These are phyloP conservation scores for Volvox carteri DNA, from an alignment of 163 green algal species.

Conservation along the genomic window DNA sequence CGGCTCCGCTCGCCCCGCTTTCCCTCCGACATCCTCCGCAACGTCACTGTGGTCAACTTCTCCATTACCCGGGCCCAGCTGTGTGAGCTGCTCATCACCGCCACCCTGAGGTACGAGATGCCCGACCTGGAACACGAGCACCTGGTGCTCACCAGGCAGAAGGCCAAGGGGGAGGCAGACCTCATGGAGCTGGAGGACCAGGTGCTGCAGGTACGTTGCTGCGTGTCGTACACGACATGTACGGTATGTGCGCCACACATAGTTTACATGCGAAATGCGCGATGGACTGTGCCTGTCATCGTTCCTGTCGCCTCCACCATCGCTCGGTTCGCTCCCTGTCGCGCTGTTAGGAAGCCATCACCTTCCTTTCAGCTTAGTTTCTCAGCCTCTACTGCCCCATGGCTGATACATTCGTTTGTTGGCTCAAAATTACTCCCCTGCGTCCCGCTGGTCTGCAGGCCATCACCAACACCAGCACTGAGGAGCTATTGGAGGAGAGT, in stretches of 20 bases:
- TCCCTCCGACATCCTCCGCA: constrained; percentile 53
- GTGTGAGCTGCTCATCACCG: constrained; percentile 65
- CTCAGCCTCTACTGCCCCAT: too few relatives aligned
- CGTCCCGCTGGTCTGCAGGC: constrained; percentile 43
- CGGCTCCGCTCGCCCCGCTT: constrained; percentile 51
- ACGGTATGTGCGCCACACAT: too few relatives aligned
- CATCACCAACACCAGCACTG: constrained; percentile 65
- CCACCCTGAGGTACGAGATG: constrained; percentile 62
- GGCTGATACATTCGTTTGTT: too few relatives aligned
- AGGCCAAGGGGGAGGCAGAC: constrained; percentile 60
- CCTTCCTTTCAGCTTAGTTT: too few relatives aligned
- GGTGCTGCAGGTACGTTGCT: constrained; percentile 54
- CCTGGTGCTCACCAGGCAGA: constrained; percentile 46
- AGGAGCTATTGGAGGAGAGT: constrained; percentile 61
- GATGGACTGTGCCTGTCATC: too few relatives aligned
- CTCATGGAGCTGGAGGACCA: constrained; percentile 62
- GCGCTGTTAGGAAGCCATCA: too few relatives aligned
- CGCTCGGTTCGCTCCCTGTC: too few relatives aligned
- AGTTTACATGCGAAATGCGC: too few relatives aligned
- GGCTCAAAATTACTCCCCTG: too few relatives aligned
- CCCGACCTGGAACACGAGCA: constrained; percentile 66
- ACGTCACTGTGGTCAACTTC: constrained; percentile 62
- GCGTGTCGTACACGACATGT: too few relatives aligned
- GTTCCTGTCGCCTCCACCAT: too few relatives aligned
- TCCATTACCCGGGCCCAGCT: constrained; percentile 62